Conservation (phyloP, 2,329 filamentous ascomycete genomes). For the Xylaria sp. region DNA sequence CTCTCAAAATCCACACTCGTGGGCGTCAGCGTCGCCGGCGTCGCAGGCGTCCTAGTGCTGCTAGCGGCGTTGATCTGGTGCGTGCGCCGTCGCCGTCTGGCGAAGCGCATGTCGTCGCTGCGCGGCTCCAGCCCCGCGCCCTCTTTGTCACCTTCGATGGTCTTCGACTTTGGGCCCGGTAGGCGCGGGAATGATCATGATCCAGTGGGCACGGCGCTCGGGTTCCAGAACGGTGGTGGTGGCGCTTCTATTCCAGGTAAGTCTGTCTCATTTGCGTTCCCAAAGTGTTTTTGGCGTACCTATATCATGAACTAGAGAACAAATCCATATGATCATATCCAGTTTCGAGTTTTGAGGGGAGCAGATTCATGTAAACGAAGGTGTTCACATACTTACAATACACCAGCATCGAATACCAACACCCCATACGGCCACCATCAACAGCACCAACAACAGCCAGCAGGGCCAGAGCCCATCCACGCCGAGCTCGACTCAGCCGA, state of each 20-base stretch:
- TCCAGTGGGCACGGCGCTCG: conserved; percentile 32
- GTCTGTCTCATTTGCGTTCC: conserved; percentile 20
- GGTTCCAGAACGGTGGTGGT: conserved; percentile 41
- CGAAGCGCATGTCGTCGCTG: conserved; percentile 40
- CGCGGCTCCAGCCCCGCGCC: conserved; percentile 9
- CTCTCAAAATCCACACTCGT: conserved; percentile 34
- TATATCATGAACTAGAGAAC: background rate
- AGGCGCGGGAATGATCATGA: conserved; percentile 16
- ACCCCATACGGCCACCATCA: background rate
- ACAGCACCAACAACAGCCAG: background rate
- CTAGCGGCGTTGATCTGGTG: conserved; percentile 40
- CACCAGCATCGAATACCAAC: background rate
- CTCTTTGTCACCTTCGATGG: background rate
- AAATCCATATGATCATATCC: background rate
- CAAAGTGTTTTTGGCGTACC: background rate
- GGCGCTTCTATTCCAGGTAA: conserved; percentile 48
- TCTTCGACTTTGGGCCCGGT: conserved; percentile 30
- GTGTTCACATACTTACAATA: conserved; percentile 1
- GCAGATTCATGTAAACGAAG: no score
- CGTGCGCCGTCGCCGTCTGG: conserved; percentile 42
- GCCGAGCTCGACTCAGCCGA: conserved; percentile 42
- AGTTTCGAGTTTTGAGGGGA: background rate
- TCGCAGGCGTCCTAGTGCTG: conserved; percentile 34
- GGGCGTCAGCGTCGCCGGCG: conserved; percentile 40
- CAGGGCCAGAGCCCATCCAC: conserved; percentile 31